Percentiles rank a stretch among this genome's conserved stretches.
Conservation (phyloP, 768 basidiomycete species). For the Lentinula detonsa region DNA sequence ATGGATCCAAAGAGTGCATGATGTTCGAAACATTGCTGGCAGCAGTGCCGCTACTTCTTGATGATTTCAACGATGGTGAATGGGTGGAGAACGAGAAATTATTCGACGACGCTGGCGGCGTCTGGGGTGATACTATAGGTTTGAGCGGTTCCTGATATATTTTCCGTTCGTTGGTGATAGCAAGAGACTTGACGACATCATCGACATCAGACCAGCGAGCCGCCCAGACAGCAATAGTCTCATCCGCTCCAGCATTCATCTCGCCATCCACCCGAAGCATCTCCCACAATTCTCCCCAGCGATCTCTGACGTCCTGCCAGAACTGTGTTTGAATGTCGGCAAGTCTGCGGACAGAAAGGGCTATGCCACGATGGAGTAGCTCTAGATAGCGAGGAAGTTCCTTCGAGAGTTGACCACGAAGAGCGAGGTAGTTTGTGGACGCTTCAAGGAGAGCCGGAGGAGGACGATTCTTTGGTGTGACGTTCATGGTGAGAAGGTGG, state of each 20-base stretch:
- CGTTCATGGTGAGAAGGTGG: constrained; percentile 60
- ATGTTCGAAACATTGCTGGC: constrained; percentile 4
- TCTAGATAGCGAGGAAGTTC: constrained; percentile 65
- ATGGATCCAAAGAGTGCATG: constrained; percentile 16
- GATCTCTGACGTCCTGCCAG: constrained; percentile 52
- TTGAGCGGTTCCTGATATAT: constrained; percentile 21
- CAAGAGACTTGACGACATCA: constrained; percentile 24
- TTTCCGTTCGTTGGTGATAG: constrained; percentile 26
- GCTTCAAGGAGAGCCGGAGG: constrained; percentile 63
- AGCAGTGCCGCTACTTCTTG: neutral
- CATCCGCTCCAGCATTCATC: constrained; percentile 56
- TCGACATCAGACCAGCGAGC: constrained; percentile 65
- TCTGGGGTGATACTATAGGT: neutral
- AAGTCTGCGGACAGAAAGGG: constrained; percentile 43
- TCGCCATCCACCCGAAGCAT: constrained; percentile 70
- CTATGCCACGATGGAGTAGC: constrained; percentile 57
- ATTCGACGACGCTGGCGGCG: neutral
- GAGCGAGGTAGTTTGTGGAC: constrained; percentile 70
- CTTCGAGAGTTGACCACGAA: constrained; percentile 62
- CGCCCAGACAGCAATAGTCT: constrained; percentile 71
- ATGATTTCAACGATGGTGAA: neutral
- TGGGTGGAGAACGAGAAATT: neutral
- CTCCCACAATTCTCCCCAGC: constrained; percentile 84
- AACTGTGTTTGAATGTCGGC: constrained; percentile 53
- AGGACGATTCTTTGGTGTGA: constrained; percentile 58